Conservation (phyloP, 495 filamentous ascomycete genomes). For the Annulohypoxylon bovei region DNA sequence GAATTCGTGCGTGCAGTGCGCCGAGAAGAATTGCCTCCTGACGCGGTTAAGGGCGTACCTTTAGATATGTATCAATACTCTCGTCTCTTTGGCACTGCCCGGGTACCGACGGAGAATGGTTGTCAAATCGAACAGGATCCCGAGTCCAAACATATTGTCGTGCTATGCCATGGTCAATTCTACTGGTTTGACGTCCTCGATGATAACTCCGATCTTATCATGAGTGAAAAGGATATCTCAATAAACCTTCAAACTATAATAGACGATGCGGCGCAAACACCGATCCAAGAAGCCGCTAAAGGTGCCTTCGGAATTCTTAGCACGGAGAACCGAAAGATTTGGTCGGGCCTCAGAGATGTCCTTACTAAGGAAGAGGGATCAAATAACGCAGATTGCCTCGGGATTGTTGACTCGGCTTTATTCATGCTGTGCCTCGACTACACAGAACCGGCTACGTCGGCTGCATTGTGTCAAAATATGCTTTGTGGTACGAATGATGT, state of each 20-base stretch:
- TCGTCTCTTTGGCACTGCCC: conserved; percentile 91
- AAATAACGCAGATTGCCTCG: conserved; percentile 93
- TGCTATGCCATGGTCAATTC: conserved; percentile 94
- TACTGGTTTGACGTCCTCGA: conserved; percentile 99
- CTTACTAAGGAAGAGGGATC: conserved; percentile 85
- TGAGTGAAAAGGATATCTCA: conserved; percentile 94
- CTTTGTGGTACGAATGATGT: conserved; percentile 94
- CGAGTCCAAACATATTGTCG: conserved; percentile 87
- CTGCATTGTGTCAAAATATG: conserved; percentile 95
- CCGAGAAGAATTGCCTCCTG: conserved; percentile 91
- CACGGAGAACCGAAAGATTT: conserved; percentile 95
- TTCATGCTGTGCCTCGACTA: conserved; percentile 94
- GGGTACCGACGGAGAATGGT: conserved; percentile 93
- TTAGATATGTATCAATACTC: conserved; percentile 99
- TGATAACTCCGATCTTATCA: conserved; percentile 92
- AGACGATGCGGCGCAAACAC: conserved; percentile 86
- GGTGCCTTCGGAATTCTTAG: conserved; percentile 92
- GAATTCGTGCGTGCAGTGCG: conserved; percentile 94
- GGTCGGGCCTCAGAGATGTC: conserved; percentile 91
- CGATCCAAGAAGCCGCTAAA: conserved; percentile 93
- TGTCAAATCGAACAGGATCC: conserved; percentile 96
- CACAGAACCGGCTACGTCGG: conserved; percentile 79
- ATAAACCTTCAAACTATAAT: conserved; percentile 93
- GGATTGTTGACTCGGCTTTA: conserved; percentile 93
- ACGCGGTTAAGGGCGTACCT: conserved; percentile 81